Percentiles rank a stretch among this genome's conserved stretches.
Conservation (phyloP, 179 eudicot species). For the Vitellaria paradoxa region DNA sequence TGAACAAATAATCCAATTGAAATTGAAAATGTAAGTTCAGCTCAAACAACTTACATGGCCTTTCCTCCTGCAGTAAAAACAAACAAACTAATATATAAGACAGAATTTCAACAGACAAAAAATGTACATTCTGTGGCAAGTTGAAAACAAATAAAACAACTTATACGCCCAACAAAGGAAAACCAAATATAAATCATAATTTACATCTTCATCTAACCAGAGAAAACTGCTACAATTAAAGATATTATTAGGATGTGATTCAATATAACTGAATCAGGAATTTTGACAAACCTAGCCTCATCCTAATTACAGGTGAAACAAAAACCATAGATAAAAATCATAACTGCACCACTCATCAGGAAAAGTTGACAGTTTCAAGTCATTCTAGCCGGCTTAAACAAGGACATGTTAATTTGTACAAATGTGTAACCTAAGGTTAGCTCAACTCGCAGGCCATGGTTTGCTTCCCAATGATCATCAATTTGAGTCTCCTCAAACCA, state of each 20-base stretch:
- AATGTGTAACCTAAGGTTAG: too few species aligned
- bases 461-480: too few species aligned
- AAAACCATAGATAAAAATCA: neutral
- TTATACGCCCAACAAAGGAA: too few species aligned
- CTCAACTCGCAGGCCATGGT: too few species aligned
- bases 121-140: neutral
- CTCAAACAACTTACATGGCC: constrained; percentile 46
- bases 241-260: neutral
- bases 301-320: neutral
- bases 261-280: neutral
- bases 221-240: neutral
- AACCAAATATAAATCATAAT: neutral
- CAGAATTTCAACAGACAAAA: neutral
- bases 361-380: neutral
- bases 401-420: neutral
- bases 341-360: too few species aligned
- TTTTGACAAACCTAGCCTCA: neutral
- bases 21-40: neutral
- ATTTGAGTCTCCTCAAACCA: too few species aligned
- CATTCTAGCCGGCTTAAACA: neutral
- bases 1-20: constrained; percentile 1
- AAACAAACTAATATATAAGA: constrained; percentile 3
- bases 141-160: neutral
- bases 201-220: too few species aligned
- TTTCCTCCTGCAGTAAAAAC: constrained; percentile 32